Evolutionary conservation across 768 basidiomycete species (phyloP).

Genomic region (Rickenella mellea): DNA sequence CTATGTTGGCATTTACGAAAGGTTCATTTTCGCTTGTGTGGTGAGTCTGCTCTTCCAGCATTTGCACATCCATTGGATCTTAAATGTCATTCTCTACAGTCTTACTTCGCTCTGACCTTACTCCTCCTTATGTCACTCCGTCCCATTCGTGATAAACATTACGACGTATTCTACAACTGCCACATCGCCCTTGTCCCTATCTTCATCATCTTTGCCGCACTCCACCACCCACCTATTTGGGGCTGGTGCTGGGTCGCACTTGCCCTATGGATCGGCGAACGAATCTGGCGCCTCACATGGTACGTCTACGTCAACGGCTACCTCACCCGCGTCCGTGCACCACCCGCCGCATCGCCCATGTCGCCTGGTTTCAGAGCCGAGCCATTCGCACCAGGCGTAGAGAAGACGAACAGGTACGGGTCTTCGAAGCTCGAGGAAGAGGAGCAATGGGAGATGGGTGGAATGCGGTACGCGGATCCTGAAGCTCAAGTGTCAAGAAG

Average conservation of each 20-base stretch:
- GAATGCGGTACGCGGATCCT: no score
- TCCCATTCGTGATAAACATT: constrained; percentile 41
- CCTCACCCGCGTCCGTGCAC: constrained; percentile 19
- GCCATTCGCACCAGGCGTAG: not conserved
- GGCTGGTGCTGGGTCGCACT: constrained; percentile 64
- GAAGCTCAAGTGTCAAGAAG: no score
- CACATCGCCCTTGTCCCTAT: constrained; percentile 57
- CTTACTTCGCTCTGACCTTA: constrained; percentile 43
- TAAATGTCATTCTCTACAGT: constrained; percentile 26
- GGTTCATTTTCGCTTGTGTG: constrained; percentile 55
- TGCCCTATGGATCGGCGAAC: constrained; percentile 53
- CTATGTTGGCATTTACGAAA: constrained; percentile 47
- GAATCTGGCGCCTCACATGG: constrained; percentile 43
- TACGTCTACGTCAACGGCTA: constrained; percentile 55
- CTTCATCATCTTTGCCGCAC: constrained; percentile 48
- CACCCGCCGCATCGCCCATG: not conserved
- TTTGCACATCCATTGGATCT: not conserved
- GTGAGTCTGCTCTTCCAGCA: constrained; percentile 23
- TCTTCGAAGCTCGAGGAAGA: not conserved
- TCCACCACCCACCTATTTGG: constrained; percentile 59
- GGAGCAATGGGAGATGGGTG: no score
- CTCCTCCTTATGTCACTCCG: constrained; percentile 42
- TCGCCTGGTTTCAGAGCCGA: not conserved
- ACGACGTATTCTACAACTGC: constrained; percentile 56
- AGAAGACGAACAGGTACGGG: not conserved